These are phyloP conservation scores for Penicillium macrosclerotiorum DNA, from an alignment of 495 filamentous ascomycete genomes.

Conservation along the genomic window DNA sequence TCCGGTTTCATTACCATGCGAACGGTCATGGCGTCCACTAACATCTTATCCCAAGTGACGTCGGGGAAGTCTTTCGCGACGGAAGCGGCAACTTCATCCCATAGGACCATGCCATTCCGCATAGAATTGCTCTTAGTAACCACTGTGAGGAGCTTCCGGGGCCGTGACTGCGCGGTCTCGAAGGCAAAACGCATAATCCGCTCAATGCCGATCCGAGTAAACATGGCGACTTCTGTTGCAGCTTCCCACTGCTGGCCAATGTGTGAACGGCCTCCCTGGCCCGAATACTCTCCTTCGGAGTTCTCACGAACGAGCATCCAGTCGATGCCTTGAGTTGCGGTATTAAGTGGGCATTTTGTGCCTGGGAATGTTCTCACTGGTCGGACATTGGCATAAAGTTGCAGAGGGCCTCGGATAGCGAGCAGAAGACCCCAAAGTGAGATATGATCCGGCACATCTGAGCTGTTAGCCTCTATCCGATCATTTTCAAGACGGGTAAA, in stretches of 20 bases:
- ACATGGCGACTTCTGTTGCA: constrained; percentile 49
- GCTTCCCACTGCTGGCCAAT: constrained; percentile 41
- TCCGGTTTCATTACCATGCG: constrained; percentile 48
- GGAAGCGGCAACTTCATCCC: constrained; percentile 43
- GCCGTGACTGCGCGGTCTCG: constrained; percentile 37
- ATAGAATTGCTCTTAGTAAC: constrained; percentile 54
- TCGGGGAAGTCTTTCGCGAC: constrained; percentile 46
- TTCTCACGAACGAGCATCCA: constrained; percentile 54
- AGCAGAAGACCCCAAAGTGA: constrained; percentile 51
- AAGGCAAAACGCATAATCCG: constrained; percentile 52
- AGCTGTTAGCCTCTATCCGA: not conserved
- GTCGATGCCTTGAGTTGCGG: constrained; percentile 35
- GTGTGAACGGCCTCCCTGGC: constrained; percentile 47
- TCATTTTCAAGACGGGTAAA: too few relatives aligned
- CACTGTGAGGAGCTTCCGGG: constrained; percentile 43
- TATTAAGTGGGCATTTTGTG: constrained; percentile 40
- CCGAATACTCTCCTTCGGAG: constrained; percentile 50
- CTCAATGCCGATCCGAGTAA: constrained; percentile 46
- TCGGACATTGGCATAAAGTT: constrained; percentile 52
- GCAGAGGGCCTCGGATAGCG: constrained; percentile 47
- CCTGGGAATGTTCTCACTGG: constrained; percentile 45
- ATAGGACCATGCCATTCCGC: constrained; percentile 50
- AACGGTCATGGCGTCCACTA: constrained; percentile 53
- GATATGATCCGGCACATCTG: constrained; percentile 52
- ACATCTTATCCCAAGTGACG: constrained; percentile 48